Base-by-base conservation (phyloP, 495 filamentous ascomycete genomes). In the Penicillium silybi region DNA sequence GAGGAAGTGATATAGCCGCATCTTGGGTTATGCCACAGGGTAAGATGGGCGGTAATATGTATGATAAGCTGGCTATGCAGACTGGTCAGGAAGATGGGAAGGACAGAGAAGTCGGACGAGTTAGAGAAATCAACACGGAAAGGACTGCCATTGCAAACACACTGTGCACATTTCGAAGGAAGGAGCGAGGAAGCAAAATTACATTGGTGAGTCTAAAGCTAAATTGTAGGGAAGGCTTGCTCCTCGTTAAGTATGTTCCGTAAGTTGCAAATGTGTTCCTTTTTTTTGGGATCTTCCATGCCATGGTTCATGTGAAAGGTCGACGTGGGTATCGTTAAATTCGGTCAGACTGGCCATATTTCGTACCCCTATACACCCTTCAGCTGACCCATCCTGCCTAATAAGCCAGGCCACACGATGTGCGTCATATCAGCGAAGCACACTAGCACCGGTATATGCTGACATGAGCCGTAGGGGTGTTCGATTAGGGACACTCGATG, bases 291-390 rank as follows among this genome's bases (percentile, higher is more conserved):
- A 7, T 41, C 37, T 41, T 27, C 37, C 23, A 6, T 13, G 37
- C 7, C 13, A 39, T 29, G 34, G 37, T 40, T 48, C 15, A 19
- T 26, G 9, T 48, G 22, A 16, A 54, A 46, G 25, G 51, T 59
- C 43, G 59, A 59, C 53, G 39, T 64, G 62, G 62, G 62, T 64
- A 62, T 64, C 62, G 52, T 64, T 42, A 56, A 56, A 25, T 57
- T 43, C 18, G 20, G 50, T 20, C 20, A 41, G 37, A 22, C 47
- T 37, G 43, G 46, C 37, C 39, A 46, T 46, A 37, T 22, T 51
- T 19, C 37, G 47, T 17, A 25, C n/a, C 47, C 47, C 23, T 19
- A 17, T 23, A 22, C 17, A 25, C 8, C 22, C 15, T 18, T 5
- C 37, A 18, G 37, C n/a, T 39, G 37, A 39, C 11, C 1, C 29